phyloP scores from a whole-genome alignment of 495 filamentous ascomycete species.

The Cetradonia linearis region DNA sequence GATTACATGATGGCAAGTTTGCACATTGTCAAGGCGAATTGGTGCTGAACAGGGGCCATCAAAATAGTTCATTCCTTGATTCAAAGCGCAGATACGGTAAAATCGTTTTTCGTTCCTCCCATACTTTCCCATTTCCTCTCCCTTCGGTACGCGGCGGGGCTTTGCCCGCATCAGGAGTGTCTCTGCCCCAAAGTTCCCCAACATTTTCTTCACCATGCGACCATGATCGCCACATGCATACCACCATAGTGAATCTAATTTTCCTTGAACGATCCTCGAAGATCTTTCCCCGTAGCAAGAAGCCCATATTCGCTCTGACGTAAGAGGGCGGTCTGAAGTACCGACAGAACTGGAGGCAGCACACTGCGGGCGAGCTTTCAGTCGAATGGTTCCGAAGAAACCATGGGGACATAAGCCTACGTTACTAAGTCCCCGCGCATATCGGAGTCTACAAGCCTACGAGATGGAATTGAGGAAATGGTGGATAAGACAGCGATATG shows the following conservation, averaged over 20 bases:
- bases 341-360: background rate
- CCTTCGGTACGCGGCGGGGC: background rate
- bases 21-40: background rate
- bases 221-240: background rate
- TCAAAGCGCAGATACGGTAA: background rate
- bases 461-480: background rate
- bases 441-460: background rate
- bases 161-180: background rate
- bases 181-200: background rate
- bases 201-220: background rate
- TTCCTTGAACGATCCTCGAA: background rate
- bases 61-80: background rate
- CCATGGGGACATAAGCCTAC: constrained; percentile 7
- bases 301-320: background rate
- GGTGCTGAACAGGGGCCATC: background rate
- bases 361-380: background rate
- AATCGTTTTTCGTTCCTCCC: background rate
- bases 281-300: background rate
- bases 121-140: background rate
- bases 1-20: background rate
- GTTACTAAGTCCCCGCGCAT: background rate
- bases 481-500: background rate
- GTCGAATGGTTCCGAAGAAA: background rate
- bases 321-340: background rate
- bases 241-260: background rate